Conservation (phyloP, 441 rosid genomes). For the Gossypium aridum region DNA sequence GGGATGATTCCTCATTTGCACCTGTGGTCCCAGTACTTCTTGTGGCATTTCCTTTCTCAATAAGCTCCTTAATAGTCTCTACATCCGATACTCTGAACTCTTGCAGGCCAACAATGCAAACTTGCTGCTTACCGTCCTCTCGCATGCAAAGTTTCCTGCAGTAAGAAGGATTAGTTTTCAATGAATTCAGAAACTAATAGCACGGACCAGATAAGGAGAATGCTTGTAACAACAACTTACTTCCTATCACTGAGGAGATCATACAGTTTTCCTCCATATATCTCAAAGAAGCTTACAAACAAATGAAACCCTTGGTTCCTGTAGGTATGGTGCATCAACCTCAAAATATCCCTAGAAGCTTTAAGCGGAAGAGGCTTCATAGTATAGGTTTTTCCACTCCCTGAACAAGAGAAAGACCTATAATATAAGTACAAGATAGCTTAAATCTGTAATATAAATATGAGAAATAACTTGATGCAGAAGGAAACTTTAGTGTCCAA, state of each 20-base stretch:
- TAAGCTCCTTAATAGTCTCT: slow-evolving; percentile 79
- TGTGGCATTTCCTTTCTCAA: slow-evolving; percentile 83
- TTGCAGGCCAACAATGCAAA: slow-evolving; percentile 96
- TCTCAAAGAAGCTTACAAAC: slow-evolving; percentile 93
- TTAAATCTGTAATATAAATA: slow-evolving; percentile 8
- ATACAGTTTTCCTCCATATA: slow-evolving; percentile 91
- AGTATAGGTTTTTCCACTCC: slow-evolving; percentile 96
- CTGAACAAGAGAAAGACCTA: slow-evolving; percentile 32
- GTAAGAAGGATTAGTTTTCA: slow-evolving; percentile 22
- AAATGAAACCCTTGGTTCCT: slow-evolving; percentile 88
- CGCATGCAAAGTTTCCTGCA: slow-evolving; percentile 95
- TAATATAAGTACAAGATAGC: slow-evolving; percentile 10
- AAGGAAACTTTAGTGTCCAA: background rate
- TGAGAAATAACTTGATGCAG: background rate
- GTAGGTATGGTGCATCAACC: slow-evolving; percentile 80
- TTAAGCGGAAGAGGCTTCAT: slow-evolving; percentile 95
- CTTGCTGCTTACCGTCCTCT: slow-evolving; percentile 99
- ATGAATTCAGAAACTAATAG: slow-evolving; percentile 11
- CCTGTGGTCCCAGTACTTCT: slow-evolving; percentile 97
- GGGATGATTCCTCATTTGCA: slow-evolving; percentile 99
- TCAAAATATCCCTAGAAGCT: slow-evolving; percentile 77
- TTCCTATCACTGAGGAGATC: slow-evolving; percentile 92
- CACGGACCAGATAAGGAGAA: slow-evolving; percentile 11
- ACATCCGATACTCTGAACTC: slow-evolving; percentile 92
- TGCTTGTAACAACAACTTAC: slow-evolving; percentile 39